Evolutionary conservation across 1,139 yeast species (phyloP).

Genomic region (Zygoascus sp.): DNA sequence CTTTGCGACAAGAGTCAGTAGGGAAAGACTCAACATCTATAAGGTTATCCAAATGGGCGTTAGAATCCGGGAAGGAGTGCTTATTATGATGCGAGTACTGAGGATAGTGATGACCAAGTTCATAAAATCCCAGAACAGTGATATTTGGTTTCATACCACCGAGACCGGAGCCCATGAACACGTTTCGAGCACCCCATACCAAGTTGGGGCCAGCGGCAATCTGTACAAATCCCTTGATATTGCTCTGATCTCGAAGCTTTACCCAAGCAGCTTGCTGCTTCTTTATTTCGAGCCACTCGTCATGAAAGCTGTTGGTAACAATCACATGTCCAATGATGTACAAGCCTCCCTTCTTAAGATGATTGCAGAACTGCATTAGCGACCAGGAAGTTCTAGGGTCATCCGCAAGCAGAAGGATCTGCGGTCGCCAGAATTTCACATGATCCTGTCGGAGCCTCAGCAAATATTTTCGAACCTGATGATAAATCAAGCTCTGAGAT

Average conservation of each 20-base stretch:
- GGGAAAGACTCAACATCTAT: slow-evolving; percentile 47
- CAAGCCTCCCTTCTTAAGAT: slow-evolving; percentile 88
- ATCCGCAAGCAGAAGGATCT: slow-evolving; percentile 78
- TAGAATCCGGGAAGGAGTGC: slow-evolving; percentile 3
- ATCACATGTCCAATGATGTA: slow-evolving; percentile 91
- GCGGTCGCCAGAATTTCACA: slow-evolving; percentile 97
- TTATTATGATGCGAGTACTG: slow-evolving; percentile 12
- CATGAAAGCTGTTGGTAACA: slow-evolving; percentile 50
- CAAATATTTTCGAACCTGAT: slow-evolving; percentile 88
- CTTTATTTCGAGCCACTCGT: slow-evolving; percentile 60
- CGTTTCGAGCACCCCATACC: slow-evolving; percentile 95
- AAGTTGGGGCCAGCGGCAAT: slow-evolving; percentile 81
- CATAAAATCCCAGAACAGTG: slow-evolving; percentile 84
- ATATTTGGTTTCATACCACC: slow-evolving; percentile 98
- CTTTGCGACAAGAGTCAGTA: slow-evolving; percentile 68
- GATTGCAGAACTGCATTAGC: slow-evolving; percentile 88
- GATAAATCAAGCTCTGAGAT: slow-evolving; percentile 87
- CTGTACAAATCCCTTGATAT: slow-evolving; percentile 89
- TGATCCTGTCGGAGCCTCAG: slow-evolving; percentile 80
- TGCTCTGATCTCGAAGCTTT: slow-evolving; percentile 67
- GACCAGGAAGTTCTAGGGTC: slow-evolving; percentile 91
- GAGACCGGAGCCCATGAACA: slow-evolving; percentile 84
- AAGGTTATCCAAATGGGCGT: slow-evolving; percentile 15
- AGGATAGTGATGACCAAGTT: slow-evolving; percentile 37
- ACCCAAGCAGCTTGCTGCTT: slow-evolving; percentile 79